phyloP scores from a whole-genome alignment of 305 asterid species.

The Ilex paraguariensis region DNA sequence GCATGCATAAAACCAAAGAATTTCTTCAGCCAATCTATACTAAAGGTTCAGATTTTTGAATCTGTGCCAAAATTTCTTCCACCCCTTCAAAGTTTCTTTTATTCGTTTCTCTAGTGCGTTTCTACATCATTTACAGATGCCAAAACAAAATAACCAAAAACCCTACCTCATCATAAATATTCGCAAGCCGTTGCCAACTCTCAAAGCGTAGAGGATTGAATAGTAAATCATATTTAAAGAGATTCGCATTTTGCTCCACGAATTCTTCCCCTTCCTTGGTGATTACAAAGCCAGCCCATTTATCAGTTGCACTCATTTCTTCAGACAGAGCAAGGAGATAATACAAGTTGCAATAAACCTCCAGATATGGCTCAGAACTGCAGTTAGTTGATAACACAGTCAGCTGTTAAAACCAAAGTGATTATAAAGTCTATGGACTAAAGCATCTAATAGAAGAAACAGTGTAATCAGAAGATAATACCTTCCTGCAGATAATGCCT shows the following conservation, averaged over 20 bases:
- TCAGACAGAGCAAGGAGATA: conserved; percentile 88
- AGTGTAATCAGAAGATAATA: conserved; percentile 20
- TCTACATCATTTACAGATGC: conserved; percentile 13
- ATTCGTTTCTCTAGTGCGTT: too few relatives aligned
- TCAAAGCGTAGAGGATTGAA: conserved; percentile 88
- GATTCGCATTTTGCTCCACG: conserved; percentile 80
- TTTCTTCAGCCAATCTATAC: background rate
- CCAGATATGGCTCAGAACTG: conserved; percentile 85
- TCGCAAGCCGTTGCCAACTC: conserved; percentile 99
- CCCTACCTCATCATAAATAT: conserved; percentile 88
- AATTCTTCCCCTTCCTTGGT: conserved; percentile 97
- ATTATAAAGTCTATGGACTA: conserved; percentile 12
- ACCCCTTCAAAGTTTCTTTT: too few relatives aligned
- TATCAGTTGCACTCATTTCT: conserved; percentile 94
- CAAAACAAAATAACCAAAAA: conserved; percentile 22
- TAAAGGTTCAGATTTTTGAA: too few relatives aligned
- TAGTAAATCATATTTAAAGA: conserved; percentile 89
- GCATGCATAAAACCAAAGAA: conserved; percentile 23
- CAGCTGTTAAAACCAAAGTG: conserved; percentile 16
- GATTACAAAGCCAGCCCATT: conserved; percentile 99
- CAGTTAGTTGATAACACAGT: conserved; percentile 28
- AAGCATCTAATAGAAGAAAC: conserved; percentile 11
- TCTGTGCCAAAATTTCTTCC: too few relatives aligned
- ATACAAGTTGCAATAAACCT: conserved; percentile 86
- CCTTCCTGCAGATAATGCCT: conserved; percentile 53